Base-by-base conservation (phyloP, 768 basidiomycete genomes). In the Termitomyces sp. region DNA sequence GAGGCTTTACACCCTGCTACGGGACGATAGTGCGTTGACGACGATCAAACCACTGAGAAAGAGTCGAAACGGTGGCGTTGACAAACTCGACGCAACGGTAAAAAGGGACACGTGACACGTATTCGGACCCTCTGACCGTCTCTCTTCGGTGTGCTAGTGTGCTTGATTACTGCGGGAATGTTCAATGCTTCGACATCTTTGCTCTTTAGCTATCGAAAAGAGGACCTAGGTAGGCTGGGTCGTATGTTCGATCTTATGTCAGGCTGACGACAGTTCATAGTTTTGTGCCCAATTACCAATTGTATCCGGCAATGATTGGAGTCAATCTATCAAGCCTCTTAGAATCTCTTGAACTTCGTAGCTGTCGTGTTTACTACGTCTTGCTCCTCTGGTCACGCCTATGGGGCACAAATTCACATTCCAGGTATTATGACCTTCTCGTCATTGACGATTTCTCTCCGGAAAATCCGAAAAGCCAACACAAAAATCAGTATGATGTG, bases 401-500 rank as follows among this genome's bases (percentile, higher is more conserved):
- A 36, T 67, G 65, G 67, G 66, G 64, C 14, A 68, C 67, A 9
- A 54, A 63, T 20, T 57, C 58, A 24, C 27, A 56, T 26, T 61
- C 44, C 27, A 68, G 65, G 53, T 62, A 69, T 56, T 63, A 63
- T 27, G 64, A 66, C 39, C 55, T 65, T 13, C 58, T 68, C 37
- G 56, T 70, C 36, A 45, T 57, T 30, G 50, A 57, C 13, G 54
- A 57, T 55, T 27, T 61, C 10, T 27, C 53, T 18, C 12, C 49
- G 0, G 18, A 57, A n/a, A 18, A 44, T 7, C 49, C 22, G 3
- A 67, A 62, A 47, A 69, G 65, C 52, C 66, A 64, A 53, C 68
- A 68, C 46, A 64, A 63, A 48, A 62, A 62, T 26, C 52, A 63
- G 52, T 67, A 65, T 58, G 67, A 67, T n/a, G 42, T 62, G 9